Base-by-base conservation (phyloP, 2,329 filamentous ascomycete genomes). In the Fusarium oxysporum region DNA sequence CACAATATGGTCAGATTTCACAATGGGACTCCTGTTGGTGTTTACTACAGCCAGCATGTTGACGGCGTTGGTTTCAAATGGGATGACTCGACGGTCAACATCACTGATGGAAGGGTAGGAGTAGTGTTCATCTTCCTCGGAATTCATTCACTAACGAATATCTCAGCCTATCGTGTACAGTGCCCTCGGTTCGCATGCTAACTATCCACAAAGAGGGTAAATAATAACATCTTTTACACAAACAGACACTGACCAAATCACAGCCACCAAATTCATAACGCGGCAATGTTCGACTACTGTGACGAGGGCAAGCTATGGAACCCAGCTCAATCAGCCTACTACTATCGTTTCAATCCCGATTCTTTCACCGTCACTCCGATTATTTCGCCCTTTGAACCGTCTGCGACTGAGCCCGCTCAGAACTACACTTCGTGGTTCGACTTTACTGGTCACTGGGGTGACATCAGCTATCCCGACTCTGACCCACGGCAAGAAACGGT, bases 371-470 rank as follows among this genome's bases (percentile, higher is more conserved):
- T 82, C 5, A 79, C 74, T 1, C 56, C 72, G 1, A 65, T 77
- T 3, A 53, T 51, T 2, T 59, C 74, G 1, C 76, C 76, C 2
- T 59, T 71, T 4, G 28, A 74, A 16, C n/a, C 50, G 2, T 63
- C 64, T 1, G 14, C 58, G 4, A 48, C 67, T 0, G 25, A 73
- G 0, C 61, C 72, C 3, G 41, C 73, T 6, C 73, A 71, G 6
- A 81, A 81, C 23, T 62, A 77, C 6, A 82, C 80, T 0, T 82
- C 81, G 0, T 80, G 78, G 67, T 79, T 82, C n/a, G 79, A 82
- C 44, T 82, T 74, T 44, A 70, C 66, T 2, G 81, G 81, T 1
- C 74, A 74, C 8, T 82, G 81, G 81, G 81, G 81, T 1, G 81
- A 82, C n/a, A 32, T 56, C 1, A 62, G 71, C 9, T 82, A 80